Conservation (phyloP, 306 rosid genomes). For the Prunus salicina region DNA sequence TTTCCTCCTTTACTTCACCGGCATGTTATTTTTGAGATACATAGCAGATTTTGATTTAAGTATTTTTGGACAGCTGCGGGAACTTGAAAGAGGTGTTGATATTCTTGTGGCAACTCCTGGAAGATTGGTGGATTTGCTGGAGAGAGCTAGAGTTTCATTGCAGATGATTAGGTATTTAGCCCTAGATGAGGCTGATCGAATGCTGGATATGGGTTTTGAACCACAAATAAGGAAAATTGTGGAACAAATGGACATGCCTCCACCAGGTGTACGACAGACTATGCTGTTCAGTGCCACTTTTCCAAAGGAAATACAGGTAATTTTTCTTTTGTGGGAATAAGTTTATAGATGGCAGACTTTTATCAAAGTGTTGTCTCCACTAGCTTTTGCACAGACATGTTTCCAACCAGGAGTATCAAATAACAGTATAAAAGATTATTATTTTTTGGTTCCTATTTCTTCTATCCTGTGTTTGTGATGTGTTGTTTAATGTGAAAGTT, state of each 20-base stretch:
- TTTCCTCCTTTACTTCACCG: background rate
- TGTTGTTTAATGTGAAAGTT: background rate
- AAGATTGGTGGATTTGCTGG: slow-evolving; percentile 88
- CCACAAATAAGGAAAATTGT: slow-evolving; percentile 79
- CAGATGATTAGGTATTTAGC: slow-evolving; percentile 75
- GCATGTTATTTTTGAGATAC: background rate
- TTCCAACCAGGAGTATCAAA: background rate
- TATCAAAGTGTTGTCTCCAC: background rate
- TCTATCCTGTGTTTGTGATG: background rate
- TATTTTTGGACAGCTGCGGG: slow-evolving; percentile 61
- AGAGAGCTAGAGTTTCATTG: slow-evolving; percentile 79
- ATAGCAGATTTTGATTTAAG: slow-evolving; percentile 15
- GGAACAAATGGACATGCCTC: slow-evolving; percentile 91
- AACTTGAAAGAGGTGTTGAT: slow-evolving; percentile 89
- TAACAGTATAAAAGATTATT: background rate
- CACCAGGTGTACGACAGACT: slow-evolving; percentile 72
- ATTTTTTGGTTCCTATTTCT: background rate
- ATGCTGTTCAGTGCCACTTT: slow-evolving; percentile 91
- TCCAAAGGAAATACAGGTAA: slow-evolving; percentile 87
- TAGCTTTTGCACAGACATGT: background rate
- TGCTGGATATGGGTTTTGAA: slow-evolving; percentile 87
- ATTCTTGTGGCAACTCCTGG: slow-evolving; percentile 98
- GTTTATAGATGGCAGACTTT: background rate
- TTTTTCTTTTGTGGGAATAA: background rate
- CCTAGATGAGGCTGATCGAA: slow-evolving; percentile 75